These are phyloP conservation scores for Paraleonurus japonicus DNA, from an alignment of 257 asterid genomes.

Conservation along the genomic window DNA sequence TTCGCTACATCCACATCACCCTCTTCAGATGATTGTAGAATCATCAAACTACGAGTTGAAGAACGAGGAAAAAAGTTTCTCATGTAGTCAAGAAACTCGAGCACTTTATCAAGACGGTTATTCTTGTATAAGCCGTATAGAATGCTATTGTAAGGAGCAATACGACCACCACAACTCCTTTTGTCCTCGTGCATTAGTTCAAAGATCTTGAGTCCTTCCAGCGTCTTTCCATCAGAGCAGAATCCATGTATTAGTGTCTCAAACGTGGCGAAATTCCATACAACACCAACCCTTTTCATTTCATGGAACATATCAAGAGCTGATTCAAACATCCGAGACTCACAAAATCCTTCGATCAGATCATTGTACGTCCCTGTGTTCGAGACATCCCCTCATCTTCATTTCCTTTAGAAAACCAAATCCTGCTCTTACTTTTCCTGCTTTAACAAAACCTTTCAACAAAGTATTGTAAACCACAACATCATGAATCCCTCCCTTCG, in stretches of 20 bases:
- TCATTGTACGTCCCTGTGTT: conserved; percentile 66
- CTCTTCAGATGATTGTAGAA: conserved; percentile 46
- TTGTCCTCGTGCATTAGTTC: conserved; percentile 55
- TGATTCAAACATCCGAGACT: conserved; percentile 50
- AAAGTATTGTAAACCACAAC: conserved; percentile 74
- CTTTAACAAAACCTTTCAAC: conserved; percentile 62
- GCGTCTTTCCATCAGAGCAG: conserved; percentile 52
- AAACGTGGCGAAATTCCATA: conserved; percentile 55
- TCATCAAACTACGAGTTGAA: conserved; percentile 42
- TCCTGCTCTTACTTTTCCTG: conserved; percentile 57
- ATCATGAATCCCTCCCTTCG: conserved; percentile 62
- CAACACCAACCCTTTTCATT: conserved; percentile 67
- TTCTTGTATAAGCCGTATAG: conserved; percentile 68
- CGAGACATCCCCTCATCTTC: conserved; percentile 79
- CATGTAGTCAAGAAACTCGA: conserved; percentile 56
- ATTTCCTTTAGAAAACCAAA: conserved; percentile 59
- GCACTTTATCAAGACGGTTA: conserved; percentile 41
- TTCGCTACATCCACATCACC: conserved; percentile 43
- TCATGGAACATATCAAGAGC: conserved; percentile 80
- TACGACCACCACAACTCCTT: conserved; percentile 29
- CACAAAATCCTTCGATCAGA: conserved; percentile 69
- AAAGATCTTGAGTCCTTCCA: conserved; percentile 63
- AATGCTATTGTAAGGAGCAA: conserved; percentile 73
- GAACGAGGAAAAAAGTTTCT: conserved; percentile 60
- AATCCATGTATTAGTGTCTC: conserved; percentile 62